Base-by-base conservation (phyloP, 75 land plant genomes). In the Selaginella tamariscina region DNA sequence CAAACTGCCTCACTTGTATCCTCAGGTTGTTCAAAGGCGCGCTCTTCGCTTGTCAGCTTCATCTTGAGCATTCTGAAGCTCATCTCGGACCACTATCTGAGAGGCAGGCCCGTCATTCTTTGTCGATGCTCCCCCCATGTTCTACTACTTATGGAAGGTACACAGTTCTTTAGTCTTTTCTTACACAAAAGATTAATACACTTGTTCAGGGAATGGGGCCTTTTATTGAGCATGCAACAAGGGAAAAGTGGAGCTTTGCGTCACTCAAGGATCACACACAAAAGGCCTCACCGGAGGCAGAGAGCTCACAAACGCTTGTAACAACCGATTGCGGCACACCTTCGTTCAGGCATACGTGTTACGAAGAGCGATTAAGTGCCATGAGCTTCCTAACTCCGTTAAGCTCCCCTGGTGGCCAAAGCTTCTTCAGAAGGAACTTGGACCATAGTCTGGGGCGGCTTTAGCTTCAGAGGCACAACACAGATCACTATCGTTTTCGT, bases 71-170 rank as follows among this genome's bases (percentile, higher is more conserved):
- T 59, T 20, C 39, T 91, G 72, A 91, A 86, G 76, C 67, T 84
- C 33, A 32, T 83, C 24, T 67, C 84, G 22, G 97, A 92, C 27
- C 87, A 81, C 69, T 88, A 92, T 69, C 97, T 94, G 0, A 84
- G 82, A 24, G 67, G 94, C 88, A 2, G 76, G 81, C 70, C 77
- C 68, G 72, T 84, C 84, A 33, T 92, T 92, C 75, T 72, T 86
- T 65, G 78, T 92, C 54, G 97, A 92, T 60, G 88, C 97, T n/a
- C 89, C 97, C 23, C 82, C 89, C 2, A 75, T 86, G 31, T 92
- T 92, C 78, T 76, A 88, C 64, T 81, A 78, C 70, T 76, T 92
- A 13, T 92, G 97, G 97, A 92, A 92, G 97, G 94, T 91, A 56
- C 59, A n/a, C n/a, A n/a, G n/a, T n/a, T n/a, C n/a, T n/a, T n/a